Evolutionary conservation across 2,329 filamentous ascomycete genomes (phyloP).

Genomic region (Sordariomycetes sp.): DNA sequence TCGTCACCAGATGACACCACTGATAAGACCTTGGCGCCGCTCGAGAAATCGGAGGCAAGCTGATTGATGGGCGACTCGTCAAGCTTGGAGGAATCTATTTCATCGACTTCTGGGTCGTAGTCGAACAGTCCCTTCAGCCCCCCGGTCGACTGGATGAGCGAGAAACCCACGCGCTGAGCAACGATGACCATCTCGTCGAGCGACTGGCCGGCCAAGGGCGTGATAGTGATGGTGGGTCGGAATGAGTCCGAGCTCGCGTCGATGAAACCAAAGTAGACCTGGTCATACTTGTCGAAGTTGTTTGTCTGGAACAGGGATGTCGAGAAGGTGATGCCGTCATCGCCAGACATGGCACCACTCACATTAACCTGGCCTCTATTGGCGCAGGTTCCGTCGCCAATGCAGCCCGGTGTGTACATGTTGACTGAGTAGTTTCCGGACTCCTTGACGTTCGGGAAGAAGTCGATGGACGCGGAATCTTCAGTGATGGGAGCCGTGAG

Average conservation of each 20-base stretch:
- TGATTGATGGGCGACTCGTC: constrained; percentile 64
- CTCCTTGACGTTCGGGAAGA: constrained; percentile 74
- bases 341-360: constrained; percentile 56
- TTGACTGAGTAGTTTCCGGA: constrained; percentile 87
- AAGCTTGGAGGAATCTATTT: constrained; percentile 51
- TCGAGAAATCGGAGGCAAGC: constrained; percentile 59
- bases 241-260: constrained; percentile 66
- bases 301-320: constrained; percentile 79
- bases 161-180: constrained; percentile 80
- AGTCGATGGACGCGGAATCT: constrained; percentile 59
- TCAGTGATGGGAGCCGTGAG: constrained; percentile 46
- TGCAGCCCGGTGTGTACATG: constrained; percentile 86
- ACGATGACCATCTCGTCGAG: constrained; percentile 62
- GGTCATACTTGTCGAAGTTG: constrained; percentile 92
- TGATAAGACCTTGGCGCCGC: constrained; percentile 57
- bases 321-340: constrained; percentile 34
- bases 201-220: constrained; percentile 54
- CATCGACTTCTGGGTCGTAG: constrained; percentile 52
- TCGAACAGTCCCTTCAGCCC: constrained; percentile 87
- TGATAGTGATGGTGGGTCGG: constrained; percentile 69
- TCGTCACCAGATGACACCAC: constrained; percentile 54
- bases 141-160: constrained; percentile 59
- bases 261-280: constrained; percentile 76
- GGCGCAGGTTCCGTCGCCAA: constrained; percentile 64
- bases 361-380: constrained; percentile 75